These are phyloP conservation scores for Microstroma glucosiphilum DNA, from an alignment of 1,284 basidiomycete species.

Conservation along the genomic window DNA sequence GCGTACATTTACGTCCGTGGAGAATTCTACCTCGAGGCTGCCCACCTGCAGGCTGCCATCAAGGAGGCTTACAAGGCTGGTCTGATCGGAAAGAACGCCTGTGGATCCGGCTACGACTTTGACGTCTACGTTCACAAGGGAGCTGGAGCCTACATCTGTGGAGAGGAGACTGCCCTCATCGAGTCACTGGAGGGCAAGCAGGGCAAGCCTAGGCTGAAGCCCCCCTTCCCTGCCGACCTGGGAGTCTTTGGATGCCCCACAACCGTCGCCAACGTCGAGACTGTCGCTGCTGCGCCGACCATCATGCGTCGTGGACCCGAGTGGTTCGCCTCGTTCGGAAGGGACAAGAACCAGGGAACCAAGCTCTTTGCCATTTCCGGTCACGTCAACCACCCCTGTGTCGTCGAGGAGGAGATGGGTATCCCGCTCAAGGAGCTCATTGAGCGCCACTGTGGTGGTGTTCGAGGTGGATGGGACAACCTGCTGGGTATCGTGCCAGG, in stretches of 20 bases:
- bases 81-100: constrained; percentile 86
- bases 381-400: constrained; percentile 96
- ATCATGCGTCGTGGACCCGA: constrained; percentile 81
- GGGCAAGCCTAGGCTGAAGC: constrained; percentile 94
- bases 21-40: constrained; percentile 92
- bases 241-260: constrained; percentile 94
- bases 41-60: constrained; percentile 88
- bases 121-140: constrained; percentile 96
- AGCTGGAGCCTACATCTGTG: constrained; percentile 96
- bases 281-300: constrained; percentile 91
- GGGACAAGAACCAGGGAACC: constrained; percentile 88
- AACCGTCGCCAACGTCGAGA: constrained; percentile 97
- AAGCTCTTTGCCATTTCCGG: constrained; percentile 93
- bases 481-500: constrained; percentile 89
- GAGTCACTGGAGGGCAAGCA: constrained; percentile 95
- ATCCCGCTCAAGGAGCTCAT: constrained; percentile 88
- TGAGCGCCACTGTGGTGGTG: constrained; percentile 93
- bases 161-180: constrained; percentile 96
- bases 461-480: constrained; percentile 93
- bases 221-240: constrained; percentile 98
- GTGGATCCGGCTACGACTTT: constrained; percentile 84
- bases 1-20: constrained; percentile 99
- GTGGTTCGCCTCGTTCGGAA: constrained; percentile 92
- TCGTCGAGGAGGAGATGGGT: constrained; percentile 98
- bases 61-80: constrained; percentile 88